A percentile compares a stretch with the other conserved stretches of the same genome.
Evolutionary conservation across 2,329 filamentous ascomycete species (phyloP).

Genomic region (Orbilia quercus): DNA sequence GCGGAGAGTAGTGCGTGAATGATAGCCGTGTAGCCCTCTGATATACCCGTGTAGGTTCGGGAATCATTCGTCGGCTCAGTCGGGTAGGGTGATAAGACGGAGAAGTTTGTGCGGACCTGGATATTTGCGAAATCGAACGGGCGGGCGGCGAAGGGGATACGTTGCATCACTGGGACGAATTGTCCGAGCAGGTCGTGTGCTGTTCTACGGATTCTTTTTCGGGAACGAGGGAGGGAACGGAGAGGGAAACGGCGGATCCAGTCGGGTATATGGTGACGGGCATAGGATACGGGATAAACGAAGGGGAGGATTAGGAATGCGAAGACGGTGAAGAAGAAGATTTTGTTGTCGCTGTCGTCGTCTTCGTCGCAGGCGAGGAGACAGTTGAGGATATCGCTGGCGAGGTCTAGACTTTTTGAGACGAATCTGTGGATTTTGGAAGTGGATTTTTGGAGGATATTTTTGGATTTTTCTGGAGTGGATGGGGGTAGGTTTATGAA

Average conservation of each 20-base stretch:
- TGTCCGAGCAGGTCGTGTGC: slow-evolving; percentile 8
- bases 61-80: not conserved
- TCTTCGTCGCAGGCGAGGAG: slow-evolving; percentile 15
- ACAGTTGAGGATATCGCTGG: not conserved
- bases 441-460: not conserved
- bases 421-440: not conserved
- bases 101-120: not conserved
- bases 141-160: slow-evolving; percentile 14
- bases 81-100: not conserved
- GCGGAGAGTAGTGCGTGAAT: not conserved
- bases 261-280: not conserved
- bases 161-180: slow-evolving; percentile 14
- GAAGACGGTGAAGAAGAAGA: slow-evolving; percentile 2
- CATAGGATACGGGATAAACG: not conserved
- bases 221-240: not conserved
- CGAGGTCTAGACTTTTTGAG: not conserved
- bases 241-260: not conserved
- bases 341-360: slow-evolving; percentile 9
- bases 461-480: slow-evolving; percentile 1
- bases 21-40: not conserved
- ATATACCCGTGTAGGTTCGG: not conserved
- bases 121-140: not conserved
- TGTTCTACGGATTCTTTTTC: slow-evolving; percentile 7
- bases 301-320: slow-evolving; percentile 6
- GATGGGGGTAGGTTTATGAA: not conserved